phyloP scores from a whole-genome alignment of 2,329 filamentous ascomycete genomes.

The Claviceps lovelessii region DNA sequence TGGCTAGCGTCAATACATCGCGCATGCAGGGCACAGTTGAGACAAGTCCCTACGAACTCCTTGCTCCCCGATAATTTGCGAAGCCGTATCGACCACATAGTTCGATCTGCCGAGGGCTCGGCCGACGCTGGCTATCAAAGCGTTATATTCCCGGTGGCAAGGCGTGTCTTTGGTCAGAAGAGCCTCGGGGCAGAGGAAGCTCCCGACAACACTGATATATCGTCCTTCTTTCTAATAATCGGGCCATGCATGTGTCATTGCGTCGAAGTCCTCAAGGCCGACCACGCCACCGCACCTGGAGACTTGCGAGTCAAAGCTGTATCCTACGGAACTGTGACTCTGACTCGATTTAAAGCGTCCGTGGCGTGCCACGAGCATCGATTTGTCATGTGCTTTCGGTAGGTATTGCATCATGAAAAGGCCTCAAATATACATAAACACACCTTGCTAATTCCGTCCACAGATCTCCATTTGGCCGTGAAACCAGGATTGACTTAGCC shows the following conservation, averaged over 20 bases:
- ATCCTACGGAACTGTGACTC: slow-evolving; percentile 36
- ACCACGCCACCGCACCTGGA: slow-evolving; percentile 25
- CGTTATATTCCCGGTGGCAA: slow-evolving; percentile 38
- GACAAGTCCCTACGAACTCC: slow-evolving; percentile 20
- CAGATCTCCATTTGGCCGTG: slow-evolving; percentile 28
- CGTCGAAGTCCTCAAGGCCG: slow-evolving; percentile 33
- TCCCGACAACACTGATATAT: slow-evolving; percentile 33
- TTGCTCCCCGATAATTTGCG: slow-evolving; percentile 33
- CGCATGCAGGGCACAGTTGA: slow-evolving; percentile 24
- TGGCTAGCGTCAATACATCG: slow-evolving; percentile 34
- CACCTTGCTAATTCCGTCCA: neutral
- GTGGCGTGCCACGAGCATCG: slow-evolving; percentile 38
- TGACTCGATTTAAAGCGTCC: slow-evolving; percentile 37
- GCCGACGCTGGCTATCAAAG: slow-evolving; percentile 15
- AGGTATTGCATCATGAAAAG: slow-evolving; percentile 10
- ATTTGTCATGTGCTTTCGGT: slow-evolving; percentile 42
- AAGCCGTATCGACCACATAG: slow-evolving; percentile 29
- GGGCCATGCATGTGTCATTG: slow-evolving; percentile 39
- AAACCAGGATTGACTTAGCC: slow-evolving; percentile 34
- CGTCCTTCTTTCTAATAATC: slow-evolving; percentile 40
- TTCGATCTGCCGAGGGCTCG: slow-evolving; percentile 28
- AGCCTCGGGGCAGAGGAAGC: slow-evolving; percentile 26
- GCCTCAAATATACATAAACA: neutral
- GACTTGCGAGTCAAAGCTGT: slow-evolving; percentile 36
- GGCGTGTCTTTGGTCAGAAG: slow-evolving; percentile 29